Conservation (phyloP, 2,329 filamentous ascomycete species). For the Lasiodiplodia hormozganensis region DNA sequence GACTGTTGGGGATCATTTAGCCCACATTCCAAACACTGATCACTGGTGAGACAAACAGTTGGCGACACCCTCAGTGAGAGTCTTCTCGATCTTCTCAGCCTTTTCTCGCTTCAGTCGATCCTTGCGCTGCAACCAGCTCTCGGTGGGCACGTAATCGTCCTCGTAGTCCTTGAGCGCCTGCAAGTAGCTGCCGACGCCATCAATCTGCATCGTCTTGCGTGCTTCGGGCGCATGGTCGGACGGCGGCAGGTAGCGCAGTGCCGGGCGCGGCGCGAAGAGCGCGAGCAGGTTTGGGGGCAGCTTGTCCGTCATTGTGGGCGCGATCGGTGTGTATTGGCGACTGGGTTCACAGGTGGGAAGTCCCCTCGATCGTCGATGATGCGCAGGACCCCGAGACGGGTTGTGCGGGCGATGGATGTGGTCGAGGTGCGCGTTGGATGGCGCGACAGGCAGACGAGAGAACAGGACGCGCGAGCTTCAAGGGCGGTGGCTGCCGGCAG, state of each 20-base stretch:
- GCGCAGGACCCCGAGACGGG: neutral
- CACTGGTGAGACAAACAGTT: constrained; percentile 60
- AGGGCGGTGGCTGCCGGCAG: constrained; percentile 14
- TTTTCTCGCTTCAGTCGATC: constrained; percentile 86
- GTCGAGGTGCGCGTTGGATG: constrained; percentile 14
- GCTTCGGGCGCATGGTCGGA: constrained; percentile 83
- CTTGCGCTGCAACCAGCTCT: constrained; percentile 90
- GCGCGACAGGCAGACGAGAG: constrained; percentile 21
- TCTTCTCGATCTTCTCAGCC: constrained; percentile 69
- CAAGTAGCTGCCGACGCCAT: constrained; percentile 77
- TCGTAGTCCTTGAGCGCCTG: constrained; percentile 77
- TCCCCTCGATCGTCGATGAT: neutral
- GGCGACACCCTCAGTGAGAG: constrained; percentile 68
- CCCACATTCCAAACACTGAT: neutral
- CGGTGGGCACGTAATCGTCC: constrained; percentile 78
- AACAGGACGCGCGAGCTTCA: constrained; percentile 1
- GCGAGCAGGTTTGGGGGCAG: constrained; percentile 90
- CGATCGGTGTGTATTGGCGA: neutral
- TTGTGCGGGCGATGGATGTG: neutral
- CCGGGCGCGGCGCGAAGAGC: constrained; percentile 93
- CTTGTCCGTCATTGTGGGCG: constrained; percentile 83
- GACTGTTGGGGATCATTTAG: constrained; percentile 58
- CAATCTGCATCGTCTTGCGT: constrained; percentile 75
- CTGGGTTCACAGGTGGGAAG: neutral
- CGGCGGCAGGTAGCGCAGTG: constrained; percentile 86